Conservation (phyloP, 805 yeast genomes). For the Phaffomyces antillensis region DNA sequence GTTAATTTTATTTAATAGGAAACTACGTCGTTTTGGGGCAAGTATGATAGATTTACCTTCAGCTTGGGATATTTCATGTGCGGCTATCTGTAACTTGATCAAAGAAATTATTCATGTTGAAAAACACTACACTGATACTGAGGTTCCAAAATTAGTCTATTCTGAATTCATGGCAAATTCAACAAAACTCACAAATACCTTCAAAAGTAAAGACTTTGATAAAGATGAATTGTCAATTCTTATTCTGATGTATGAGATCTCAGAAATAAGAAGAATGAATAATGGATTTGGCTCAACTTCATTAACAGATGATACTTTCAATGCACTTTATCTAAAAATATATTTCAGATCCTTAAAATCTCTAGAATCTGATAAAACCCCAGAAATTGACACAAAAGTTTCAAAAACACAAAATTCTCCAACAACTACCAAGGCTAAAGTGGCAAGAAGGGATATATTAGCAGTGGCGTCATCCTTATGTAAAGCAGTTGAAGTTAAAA, state of each 20-base stretch:
- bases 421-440: slow-evolving; percentile 26
- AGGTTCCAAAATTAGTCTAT: slow-evolving; percentile 38
- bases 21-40: slow-evolving; percentile 70
- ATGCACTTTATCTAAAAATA: slow-evolving; percentile 49
- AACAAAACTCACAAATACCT: slow-evolving; percentile 23
- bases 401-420: neutral
- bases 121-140: slow-evolving; percentile 42
- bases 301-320: slow-evolving; percentile 63
- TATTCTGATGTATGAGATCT: slow-evolving; percentile 41
- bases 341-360: slow-evolving; percentile 21
- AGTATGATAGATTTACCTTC: slow-evolving; percentile 61
- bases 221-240: slow-evolving; percentile 32
- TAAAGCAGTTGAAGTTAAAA: slow-evolving; percentile 14
- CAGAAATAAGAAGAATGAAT: slow-evolving; percentile 62
- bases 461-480: slow-evolving; percentile 23
- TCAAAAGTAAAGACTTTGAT: slow-evolving; percentile 28
- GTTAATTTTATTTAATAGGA: slow-evolving; percentile 55
- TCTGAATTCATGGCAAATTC: slow-evolving; percentile 36
- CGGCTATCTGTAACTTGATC: slow-evolving; percentile 43
- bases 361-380: neutral
- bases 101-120: slow-evolving; percentile 38
- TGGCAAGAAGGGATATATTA: slow-evolving; percentile 43
- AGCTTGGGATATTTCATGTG: slow-evolving; percentile 62
- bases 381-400: neutral
- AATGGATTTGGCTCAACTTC: slow-evolving; percentile 80